Conservation (phyloP, 345 rosid species). For the Hibiscus mutabilis region DNA sequence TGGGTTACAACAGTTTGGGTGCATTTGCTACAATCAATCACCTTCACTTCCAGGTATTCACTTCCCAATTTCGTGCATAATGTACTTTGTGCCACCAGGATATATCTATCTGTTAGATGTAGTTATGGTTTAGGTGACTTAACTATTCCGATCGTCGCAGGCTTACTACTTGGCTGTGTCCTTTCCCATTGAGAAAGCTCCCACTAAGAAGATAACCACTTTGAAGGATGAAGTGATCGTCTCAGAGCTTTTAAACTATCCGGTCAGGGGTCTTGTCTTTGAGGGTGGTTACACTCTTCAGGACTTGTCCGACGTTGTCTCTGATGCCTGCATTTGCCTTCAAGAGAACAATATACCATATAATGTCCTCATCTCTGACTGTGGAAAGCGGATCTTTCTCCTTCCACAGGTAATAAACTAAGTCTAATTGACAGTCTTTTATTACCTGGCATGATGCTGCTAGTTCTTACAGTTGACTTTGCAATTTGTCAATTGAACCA, state of each 20-base stretch:
- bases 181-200: slow-evolving; percentile 86
- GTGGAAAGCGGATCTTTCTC: slow-evolving; percentile 69
- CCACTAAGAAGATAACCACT: slow-evolving; percentile 44
- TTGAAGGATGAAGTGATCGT: slow-evolving; percentile 45
- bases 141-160: slow-evolving; percentile 27
- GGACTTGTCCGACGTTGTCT: slow-evolving; percentile 49
- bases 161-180: slow-evolving; percentile 76
- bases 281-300: slow-evolving; percentile 62
- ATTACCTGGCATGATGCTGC: not conserved
- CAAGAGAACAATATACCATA: slow-evolving; percentile 86
- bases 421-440: not conserved
- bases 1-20: slow-evolving; percentile 96
- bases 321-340: slow-evolving; percentile 75
- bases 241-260: slow-evolving; percentile 63
- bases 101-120: not conserved
- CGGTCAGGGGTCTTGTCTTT: slow-evolving; percentile 82
- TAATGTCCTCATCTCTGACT: slow-evolving; percentile 76
- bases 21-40: slow-evolving; percentile 98
- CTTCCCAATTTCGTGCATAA: not conserved
- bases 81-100: not conserved
- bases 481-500: slow-evolving; percentile 19
- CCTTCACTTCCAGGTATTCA: slow-evolving; percentile 90
- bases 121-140: not conserved
- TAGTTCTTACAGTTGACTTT: not conserved
- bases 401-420: slow-evolving; percentile 68